Evolutionary conservation across 306 rosid genomes (phyloP).

Genomic region (Pterocarpus santalinus): DNA sequence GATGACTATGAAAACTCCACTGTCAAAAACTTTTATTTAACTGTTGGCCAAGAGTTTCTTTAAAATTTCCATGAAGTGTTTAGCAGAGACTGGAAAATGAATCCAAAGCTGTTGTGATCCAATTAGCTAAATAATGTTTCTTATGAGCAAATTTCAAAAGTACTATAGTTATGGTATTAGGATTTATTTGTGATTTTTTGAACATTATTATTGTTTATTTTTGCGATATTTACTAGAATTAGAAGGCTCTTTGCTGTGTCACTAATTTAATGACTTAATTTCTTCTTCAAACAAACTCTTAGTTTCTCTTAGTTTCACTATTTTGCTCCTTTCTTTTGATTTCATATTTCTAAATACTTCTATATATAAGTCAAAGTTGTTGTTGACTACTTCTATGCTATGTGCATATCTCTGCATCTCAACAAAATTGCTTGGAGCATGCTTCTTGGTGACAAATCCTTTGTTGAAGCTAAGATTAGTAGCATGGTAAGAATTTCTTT

Average conservation of each 20-base stretch:
- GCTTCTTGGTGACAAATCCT: too few species aligned
- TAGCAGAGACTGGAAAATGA: slow-evolving; percentile 25
- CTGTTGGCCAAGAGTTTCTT: slow-evolving; percentile 21
- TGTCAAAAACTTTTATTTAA: slow-evolving; percentile 17
- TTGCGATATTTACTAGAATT: slow-evolving; percentile 10
- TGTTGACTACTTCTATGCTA: too few species aligned
- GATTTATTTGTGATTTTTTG: slow-evolving; percentile 31
- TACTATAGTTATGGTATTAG: slow-evolving; percentile 7
- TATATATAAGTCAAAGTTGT: too few species aligned
- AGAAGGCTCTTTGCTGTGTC: slow-evolving; percentile 35
- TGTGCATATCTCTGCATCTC: too few species aligned
- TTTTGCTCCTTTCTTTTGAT: too few species aligned
- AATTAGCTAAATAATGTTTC: neutral
- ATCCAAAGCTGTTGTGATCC: neutral
- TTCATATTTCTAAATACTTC: too few species aligned
- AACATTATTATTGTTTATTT: slow-evolving; percentile 41
- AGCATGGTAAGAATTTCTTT: too few species aligned
- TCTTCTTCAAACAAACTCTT: slow-evolving; percentile 6
- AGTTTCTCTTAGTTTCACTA: too few species aligned
- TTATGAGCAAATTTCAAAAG: slow-evolving; percentile 13
- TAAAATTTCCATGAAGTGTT: slow-evolving; percentile 11
- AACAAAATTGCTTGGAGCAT: too few species aligned
- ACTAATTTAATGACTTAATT: slow-evolving; percentile 41
- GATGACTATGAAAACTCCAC: neutral
- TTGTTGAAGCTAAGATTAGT: too few species aligned